phyloP scores from a whole-genome alignment of 768 basidiomycete genomes.

The Mycena maculata region DNA sequence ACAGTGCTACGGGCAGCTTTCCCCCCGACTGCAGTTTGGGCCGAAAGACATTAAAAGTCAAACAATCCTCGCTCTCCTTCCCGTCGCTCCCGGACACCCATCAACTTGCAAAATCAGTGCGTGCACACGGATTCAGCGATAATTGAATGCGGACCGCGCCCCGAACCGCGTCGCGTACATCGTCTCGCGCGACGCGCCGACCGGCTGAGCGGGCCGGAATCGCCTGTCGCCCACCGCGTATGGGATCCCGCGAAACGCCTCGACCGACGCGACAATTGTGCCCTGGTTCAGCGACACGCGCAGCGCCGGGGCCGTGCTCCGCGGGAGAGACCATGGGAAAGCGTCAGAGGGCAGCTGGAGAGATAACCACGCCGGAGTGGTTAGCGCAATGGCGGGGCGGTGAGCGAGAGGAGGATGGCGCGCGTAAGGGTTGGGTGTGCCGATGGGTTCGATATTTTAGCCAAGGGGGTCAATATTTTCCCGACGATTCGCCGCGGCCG shows the following conservation, averaged over 20 bases:
- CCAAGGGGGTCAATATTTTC: too few species aligned
- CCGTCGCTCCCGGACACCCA: conserved; percentile 1
- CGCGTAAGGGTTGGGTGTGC: too few species aligned
- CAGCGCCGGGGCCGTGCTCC: neutral
- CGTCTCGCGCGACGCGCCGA: neutral
- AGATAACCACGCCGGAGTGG: neutral
- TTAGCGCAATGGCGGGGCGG: neutral
- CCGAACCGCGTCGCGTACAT: neutral
- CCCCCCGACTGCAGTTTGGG: neutral
- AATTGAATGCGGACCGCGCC: neutral
- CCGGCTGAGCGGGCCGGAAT: neutral
- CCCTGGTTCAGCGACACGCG: neutral
- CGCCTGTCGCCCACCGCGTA: conserved; percentile 10
- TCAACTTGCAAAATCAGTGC: neutral
- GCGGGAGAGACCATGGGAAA: too few species aligned
- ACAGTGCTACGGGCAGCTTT: conserved; percentile 11
- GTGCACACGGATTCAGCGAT: neutral
- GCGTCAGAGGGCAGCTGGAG: neutral
- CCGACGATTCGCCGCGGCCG: neutral
- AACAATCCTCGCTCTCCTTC: conserved; percentile 9
- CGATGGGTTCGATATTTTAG: too few species aligned
- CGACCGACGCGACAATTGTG: conserved; percentile 2
- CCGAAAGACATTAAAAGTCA: conserved; percentile 15
- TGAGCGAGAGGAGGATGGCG: neutral
- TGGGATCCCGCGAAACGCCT: conserved; percentile 12